phyloP scores from a whole-genome alignment of 331 rosid genomes.

The Rosa hybrid region DNA sequence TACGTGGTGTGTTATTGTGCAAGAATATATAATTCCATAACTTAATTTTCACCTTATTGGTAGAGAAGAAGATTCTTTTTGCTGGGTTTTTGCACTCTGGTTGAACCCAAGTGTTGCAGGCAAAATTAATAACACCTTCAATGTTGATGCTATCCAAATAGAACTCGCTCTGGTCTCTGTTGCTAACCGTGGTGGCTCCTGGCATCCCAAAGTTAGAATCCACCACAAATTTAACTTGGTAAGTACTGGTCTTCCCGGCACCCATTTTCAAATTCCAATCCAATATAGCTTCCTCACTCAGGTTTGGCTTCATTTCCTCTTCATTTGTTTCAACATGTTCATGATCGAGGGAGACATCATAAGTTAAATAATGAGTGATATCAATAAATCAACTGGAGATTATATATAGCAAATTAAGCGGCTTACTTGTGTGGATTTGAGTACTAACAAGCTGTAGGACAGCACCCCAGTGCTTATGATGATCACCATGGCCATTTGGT shows the following conservation, averaged over 20 bases:
- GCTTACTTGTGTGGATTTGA: neutral
- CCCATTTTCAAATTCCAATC: neutral
- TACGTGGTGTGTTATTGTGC: no score
- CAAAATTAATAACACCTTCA: constrained; percentile 1
- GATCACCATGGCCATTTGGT: neutral
- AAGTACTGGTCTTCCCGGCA: neutral
- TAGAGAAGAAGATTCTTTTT: constrained; percentile 16
- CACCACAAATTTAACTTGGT: neutral
- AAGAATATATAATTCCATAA: no score
- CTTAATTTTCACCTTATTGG: neutral
- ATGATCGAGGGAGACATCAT: neutral
- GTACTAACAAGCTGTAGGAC: no score
- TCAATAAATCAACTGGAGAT: no score
- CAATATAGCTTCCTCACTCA: neutral
- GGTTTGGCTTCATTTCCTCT: neutral
- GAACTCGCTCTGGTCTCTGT: neutral
- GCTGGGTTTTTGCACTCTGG: neutral
- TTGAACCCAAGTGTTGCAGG: constrained; percentile 14
- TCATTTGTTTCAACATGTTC: neutral
- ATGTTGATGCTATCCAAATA: constrained; percentile 16
- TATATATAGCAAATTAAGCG: neutral
- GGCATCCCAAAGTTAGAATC: neutral
- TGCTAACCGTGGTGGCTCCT: constrained; percentile 4
- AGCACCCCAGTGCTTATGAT: no score
- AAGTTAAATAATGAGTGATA: no score